Evolutionary conservation across 441 rosid genomes (phyloP).

Genomic region (Adansonia rubrostipa): DNA sequence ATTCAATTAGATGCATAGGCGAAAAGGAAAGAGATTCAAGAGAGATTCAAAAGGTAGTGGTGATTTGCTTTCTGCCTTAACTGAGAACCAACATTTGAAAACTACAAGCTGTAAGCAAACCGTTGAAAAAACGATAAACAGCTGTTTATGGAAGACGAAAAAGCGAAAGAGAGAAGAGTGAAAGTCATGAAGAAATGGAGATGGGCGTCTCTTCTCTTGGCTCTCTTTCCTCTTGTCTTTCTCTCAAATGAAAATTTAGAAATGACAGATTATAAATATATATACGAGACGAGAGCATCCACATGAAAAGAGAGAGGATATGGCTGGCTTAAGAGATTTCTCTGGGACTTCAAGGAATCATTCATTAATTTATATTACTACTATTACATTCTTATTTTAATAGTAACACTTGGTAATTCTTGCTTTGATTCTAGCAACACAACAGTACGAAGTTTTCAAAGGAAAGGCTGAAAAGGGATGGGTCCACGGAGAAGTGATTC

Average conservation of each 20-base stretch:
- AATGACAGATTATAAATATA: conserved; percentile 1
- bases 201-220: not conserved
- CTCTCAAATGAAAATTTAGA: not conserved
- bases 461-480: not conserved
- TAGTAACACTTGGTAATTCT: not conserved
- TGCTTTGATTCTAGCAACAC: too few species aligned
- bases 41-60: conserved; percentile 36
- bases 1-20: conserved; percentile 22
- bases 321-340: not conserved
- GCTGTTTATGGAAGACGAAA: not conserved
- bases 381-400: not conserved
- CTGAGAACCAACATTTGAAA: not conserved
- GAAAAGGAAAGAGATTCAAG: conserved; percentile 30
- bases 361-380: not conserved
- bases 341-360: conserved; percentile 22
- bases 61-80: not conserved
- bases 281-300: not conserved
- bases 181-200: conserved; percentile 14
- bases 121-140: not conserved
- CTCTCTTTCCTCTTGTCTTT: not conserved
- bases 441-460: not conserved
- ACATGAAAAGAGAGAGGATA: not conserved
- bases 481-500: conserved; percentile 30
- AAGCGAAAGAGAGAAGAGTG: not conserved
- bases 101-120: not conserved